Base-by-base conservation (phyloP, 2,329 filamentous ascomycete species). In the Didymella segeticola region DNA sequence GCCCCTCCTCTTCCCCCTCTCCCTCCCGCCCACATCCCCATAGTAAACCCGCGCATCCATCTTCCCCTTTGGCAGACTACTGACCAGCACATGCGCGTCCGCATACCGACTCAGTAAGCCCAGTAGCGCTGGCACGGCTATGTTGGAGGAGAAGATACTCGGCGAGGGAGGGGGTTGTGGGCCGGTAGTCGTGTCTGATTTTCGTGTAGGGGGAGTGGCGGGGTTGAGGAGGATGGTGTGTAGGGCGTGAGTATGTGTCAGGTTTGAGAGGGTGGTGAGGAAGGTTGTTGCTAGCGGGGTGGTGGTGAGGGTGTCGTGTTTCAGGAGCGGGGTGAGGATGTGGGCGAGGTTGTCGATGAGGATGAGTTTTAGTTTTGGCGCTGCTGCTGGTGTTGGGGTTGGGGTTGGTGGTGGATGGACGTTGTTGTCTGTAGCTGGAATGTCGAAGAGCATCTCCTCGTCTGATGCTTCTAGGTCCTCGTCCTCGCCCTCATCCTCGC, bases 71-170 rank as follows among this genome's bases (percentile, higher is more conserved):
- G 76, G 75, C 31, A 79, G 25, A 19, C 38, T 57, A 47, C 69
- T 72, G n/a, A 80, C 56, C n/a, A 80, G 58, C 3, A 81, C 25
- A 34, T 77, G 71, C 34, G 74, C 41, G 60, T 80, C 79, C 2
- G 77, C 60, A 31, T 71, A 64, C 37, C 66, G 60, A 0, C 62
- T 58, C 46, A 81, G 70, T 0, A 73, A 53, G 30, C 70, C 68
- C 2, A 71, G 67, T 29, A 81, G 60, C 17, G 72, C 70, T 1
- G 78, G 79, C n/a, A 73, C 61, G 1, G 64, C 54, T 25, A 66
- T 74, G 2, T 30, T 50, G 1, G 74, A 75, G 2, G 73, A 60
- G 58, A 81, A 81, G 4, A 80, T 72, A 2, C 75, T 78, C 0
- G 71, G 70, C 6, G 67, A 53, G 0, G 71, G 70, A 3, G 67